Evolutionary conservation across 2,329 filamentous ascomycete genomes (phyloP), one percentile per base, ranked within the genome.

Genomic region (Ascochyta viciae-villosae): DNA sequence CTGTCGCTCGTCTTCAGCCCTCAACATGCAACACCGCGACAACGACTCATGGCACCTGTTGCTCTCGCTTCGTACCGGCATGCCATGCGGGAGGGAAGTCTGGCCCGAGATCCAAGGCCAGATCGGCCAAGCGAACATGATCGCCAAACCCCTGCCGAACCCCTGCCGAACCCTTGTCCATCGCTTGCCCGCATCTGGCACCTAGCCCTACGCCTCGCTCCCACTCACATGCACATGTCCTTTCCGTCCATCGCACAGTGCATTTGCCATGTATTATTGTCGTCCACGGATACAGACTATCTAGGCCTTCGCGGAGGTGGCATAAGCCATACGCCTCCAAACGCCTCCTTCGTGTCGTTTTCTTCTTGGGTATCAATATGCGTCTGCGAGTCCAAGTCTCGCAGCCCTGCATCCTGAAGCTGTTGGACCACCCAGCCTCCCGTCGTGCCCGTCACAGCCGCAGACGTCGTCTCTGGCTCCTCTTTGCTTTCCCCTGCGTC

Each of bases 361-460:
- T 43, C 24, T 19, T 12, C 31, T 43, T 26, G 47, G 47, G 53
- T 51, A 48, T 56, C 48, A 51, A 51, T 48, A 27, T 39, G 19
- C 9, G 29, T 33, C 12, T 16, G 31, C 19, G 31, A 9, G 33
- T n/a, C 26, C 34, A 34, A 22, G 3, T 43, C 12, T 6, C 16
- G 38, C 19, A 48, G 13, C 4, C 38, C 48, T 39, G 53, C 47
- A 15, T 42, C 33, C 8, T 51, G 31, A 34, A 50, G 53, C 42
- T 47, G 48, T 9, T 48, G 43, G 26, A 48, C 24, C 40, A 34
- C 38, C 47, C 51, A 41, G 29, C 10, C 27, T 37, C 47, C 53
- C 23, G 37, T 42, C 15, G 22, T n/a, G 15, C 26, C 38, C 3
- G 12, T 9, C 10, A 24, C 47, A 16, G 33, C 19, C 10, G 6